Conservation (phyloP, 2,329 filamentous ascomycete species). For the Pestalotiopsis fici region DNA sequence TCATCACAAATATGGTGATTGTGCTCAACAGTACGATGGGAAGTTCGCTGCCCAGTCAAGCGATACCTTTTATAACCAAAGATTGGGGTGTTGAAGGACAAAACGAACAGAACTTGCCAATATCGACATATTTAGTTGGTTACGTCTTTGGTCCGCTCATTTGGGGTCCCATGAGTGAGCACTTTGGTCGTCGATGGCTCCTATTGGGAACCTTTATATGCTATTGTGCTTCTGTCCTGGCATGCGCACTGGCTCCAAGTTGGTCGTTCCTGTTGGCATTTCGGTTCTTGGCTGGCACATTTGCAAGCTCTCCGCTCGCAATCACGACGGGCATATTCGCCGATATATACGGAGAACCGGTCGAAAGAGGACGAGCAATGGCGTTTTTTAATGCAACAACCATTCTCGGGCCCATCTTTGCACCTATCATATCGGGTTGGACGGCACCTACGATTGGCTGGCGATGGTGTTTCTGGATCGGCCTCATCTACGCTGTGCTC, state of each 20-base stretch:
- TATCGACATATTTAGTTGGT: slow-evolving; percentile 64
- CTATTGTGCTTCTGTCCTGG: slow-evolving; percentile 56
- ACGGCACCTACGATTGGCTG: slow-evolving; percentile 52
- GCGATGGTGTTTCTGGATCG: slow-evolving; percentile 74
- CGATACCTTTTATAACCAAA: slow-evolving; percentile 55
- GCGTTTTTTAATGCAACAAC: slow-evolving; percentile 67
- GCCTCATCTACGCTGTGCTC: slow-evolving; percentile 65
- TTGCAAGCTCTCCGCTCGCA: slow-evolving; percentile 60
- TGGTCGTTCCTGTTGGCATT: slow-evolving; percentile 57
- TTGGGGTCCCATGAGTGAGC: slow-evolving; percentile 66
- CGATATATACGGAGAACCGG: slow-evolving; percentile 62
- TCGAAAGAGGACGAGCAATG: slow-evolving; percentile 60
- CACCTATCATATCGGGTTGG: slow-evolving; percentile 57
- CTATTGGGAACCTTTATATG: slow-evolving; percentile 45
- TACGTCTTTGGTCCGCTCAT: slow-evolving; percentile 55
- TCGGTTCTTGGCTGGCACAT: slow-evolving; percentile 53
- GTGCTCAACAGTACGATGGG: slow-evolving; percentile 71
- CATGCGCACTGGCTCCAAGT: slow-evolving; percentile 54
- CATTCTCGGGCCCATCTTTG: slow-evolving; percentile 65
- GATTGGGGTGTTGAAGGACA: slow-evolving; percentile 57
- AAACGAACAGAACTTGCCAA: slow-evolving; percentile 52
- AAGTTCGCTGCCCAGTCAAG: slow-evolving; percentile 65
- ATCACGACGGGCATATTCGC: slow-evolving; percentile 66
- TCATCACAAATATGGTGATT: slow-evolving; percentile 55
- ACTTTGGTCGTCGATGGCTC: slow-evolving; percentile 56